These are phyloP conservation scores for Graphilbum fragrans DNA, from an alignment of 2,329 filamentous ascomycete species.

Conservation along the genomic window DNA sequence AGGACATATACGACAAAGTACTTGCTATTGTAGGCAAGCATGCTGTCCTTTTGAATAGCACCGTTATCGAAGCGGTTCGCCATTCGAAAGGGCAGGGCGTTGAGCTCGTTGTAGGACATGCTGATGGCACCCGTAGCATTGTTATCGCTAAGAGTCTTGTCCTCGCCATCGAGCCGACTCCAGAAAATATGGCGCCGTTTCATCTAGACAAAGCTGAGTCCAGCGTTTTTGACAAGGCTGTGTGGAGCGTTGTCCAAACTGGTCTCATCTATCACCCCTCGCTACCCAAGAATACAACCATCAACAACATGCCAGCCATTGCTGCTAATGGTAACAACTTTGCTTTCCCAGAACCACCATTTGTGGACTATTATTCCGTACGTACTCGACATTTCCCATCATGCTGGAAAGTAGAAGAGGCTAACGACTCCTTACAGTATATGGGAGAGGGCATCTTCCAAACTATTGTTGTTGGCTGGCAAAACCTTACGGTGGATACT, in stretches of 20 bases:
- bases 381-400: neutral
- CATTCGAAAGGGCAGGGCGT: constrained; percentile 14
- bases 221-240: constrained; percentile 18
- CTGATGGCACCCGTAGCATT: constrained; percentile 12
- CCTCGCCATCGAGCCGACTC: constrained; percentile 22
- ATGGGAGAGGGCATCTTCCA: constrained; percentile 16
- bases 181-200: constrained; percentile 17
- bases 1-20: constrained; percentile 26
- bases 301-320: constrained; percentile 17
- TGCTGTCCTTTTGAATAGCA: constrained; percentile 24
- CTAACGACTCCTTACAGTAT: constrained; percentile 12
- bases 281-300: constrained; percentile 13
- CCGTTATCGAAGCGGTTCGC: constrained; percentile 19
- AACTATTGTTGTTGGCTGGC: constrained; percentile 15
- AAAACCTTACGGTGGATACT: constrained; percentile 6
- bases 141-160: constrained; percentile 22
- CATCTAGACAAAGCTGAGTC: constrained; percentile 19
- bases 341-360: constrained; percentile 14
- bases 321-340: constrained; percentile 15
- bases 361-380: constrained; percentile 13
- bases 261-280: constrained; percentile 19
- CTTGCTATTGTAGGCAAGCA: constrained; percentile 18
- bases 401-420: neutral
- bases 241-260: constrained; percentile 19
- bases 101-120: constrained; percentile 16